Evolutionary conservation across 1,284 basidiomycete species (phyloP), one percentile per base, ranked within the genome.

Genomic region (Apiotrichum montevideense): DNA sequence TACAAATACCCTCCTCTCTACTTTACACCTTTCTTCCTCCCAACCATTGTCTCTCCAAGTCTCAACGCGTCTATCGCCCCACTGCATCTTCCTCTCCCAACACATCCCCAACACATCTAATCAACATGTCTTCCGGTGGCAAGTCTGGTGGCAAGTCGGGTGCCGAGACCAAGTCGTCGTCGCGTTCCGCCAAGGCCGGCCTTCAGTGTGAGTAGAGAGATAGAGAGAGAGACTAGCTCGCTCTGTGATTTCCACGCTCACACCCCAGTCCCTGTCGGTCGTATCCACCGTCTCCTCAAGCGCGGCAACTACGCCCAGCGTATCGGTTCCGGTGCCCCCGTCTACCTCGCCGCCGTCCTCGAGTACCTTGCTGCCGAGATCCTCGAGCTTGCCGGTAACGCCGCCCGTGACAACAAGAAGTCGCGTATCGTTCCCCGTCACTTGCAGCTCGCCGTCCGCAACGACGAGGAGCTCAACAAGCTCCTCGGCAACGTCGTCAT

Each of bases 341-440:
- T 92, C 61, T 93, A 91, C 79, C 84, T 91, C 61, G 87, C 90
- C 55, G 88, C 87, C 52, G 73, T 75, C 66, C 73, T 75, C 57
- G 73, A 75, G 71, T 74, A 92, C 77, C 82, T 93, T 51, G 83
- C 86, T 33, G 90, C 90, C 51, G 90, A 93, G 77, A 87, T 93
- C 68, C 84, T 91, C 59, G 90, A 93, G 79, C 80, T 92, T 54
- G 88, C 90, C 52, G 90, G 90, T 57, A 90, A 90, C 79, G 88
- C 87, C 48, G 75, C 79, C 68, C 76, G 77, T 65, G 77, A 79
- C 76, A 77, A 77, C 71, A 74, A 77, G 71, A 82, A 91, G 82
- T 87, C 88, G 71, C 89, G 90, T 85, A 92, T 93, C 73, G 87
- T 91, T 14, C 90, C 90, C 58, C 85, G 90, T 74, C 90, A 93